These are phyloP conservation scores for Cryptococcus sp. DNA, from an alignment of 1,284 basidiomycete species.

Conservation along the genomic window DNA sequence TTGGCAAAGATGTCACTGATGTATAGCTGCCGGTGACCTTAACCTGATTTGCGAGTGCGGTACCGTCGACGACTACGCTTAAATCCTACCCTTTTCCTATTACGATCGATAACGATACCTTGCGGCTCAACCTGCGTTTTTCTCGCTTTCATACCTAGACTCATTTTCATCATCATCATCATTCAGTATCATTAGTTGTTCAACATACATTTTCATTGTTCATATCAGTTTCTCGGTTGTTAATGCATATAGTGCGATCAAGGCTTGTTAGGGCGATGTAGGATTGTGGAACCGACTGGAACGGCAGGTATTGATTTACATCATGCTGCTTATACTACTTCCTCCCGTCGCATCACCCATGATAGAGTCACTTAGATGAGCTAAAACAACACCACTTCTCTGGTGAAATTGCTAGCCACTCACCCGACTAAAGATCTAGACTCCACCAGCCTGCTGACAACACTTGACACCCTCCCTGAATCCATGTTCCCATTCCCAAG, in stretches of 20 bases:
- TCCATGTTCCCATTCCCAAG: constrained; percentile 57
- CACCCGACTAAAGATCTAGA: not conserved
- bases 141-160: not conserved
- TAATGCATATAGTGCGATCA: no score
- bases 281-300: no score
- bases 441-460: constrained; percentile 7
- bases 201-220: not conserved
- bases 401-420: not conserved
- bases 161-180: not conserved
- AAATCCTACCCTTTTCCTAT: not conserved
- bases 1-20: not conserved
- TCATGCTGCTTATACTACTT: no score
- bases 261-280: no score
- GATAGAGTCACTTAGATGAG: no score
- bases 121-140: not conserved
- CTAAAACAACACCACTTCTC: no score
- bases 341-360: no score
- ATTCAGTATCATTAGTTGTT: not conserved
- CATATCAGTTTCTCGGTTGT: not conserved
- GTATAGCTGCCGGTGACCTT: constrained; percentile 45
- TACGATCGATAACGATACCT: not conserved
- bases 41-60: constrained; percentile 72
- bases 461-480: constrained; percentile 51
- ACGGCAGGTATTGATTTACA: no score
- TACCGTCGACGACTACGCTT: constrained; percentile 67